Percentiles rank a stretch among this genome's conserved stretches.
Evolutionary conservation across 441 rosid genomes (phyloP).

Genomic region (Biscutella laevigata): DNA sequence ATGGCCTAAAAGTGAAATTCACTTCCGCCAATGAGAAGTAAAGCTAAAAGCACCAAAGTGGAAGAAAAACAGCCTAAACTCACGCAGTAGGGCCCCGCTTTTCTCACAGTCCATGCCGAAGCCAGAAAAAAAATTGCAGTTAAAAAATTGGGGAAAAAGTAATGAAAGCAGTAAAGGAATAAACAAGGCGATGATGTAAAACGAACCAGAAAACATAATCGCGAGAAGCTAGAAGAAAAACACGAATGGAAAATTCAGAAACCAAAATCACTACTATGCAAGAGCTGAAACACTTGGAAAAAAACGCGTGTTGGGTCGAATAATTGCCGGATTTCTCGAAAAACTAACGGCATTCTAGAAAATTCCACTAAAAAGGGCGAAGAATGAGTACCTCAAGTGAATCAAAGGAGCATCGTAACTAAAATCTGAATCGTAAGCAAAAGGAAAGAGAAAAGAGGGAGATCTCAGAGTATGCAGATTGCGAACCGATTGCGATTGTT

Average conservation of each 20-base stretch:
- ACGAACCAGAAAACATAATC: constrained; percentile 6
- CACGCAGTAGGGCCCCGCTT: constrained; percentile 21
- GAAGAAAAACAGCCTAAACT: constrained; percentile 16
- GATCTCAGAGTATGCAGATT: constrained; percentile 15
- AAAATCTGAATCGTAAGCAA: constrained; percentile 12
- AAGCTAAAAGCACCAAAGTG: constrained; percentile 17
- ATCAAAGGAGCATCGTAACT: constrained; percentile 28
- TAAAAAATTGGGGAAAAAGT: constrained; percentile 12
- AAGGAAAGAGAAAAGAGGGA: constrained; percentile 1
- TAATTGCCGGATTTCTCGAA: constrained; percentile 20
- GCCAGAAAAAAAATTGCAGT: constrained; percentile 13
- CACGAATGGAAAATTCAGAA: background rate
- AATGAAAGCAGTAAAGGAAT: background rate
- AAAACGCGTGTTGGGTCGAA: background rate
- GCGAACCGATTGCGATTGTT: constrained; percentile 15
- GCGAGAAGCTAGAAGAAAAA: background rate
- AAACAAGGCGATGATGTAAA: constrained; percentile 3
- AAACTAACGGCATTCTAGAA: constrained; percentile 25
- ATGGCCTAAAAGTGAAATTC: constrained; percentile 10
- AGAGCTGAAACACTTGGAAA: background rate
- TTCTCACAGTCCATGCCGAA: constrained; percentile 19
- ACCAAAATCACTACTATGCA: constrained; percentile 3
- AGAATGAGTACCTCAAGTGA: constrained; percentile 25
- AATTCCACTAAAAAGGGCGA: background rate
- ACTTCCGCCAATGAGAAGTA: constrained; percentile 13